These are phyloP conservation scores for Citrus hindsii DNA, from an alignment of 345 rosid species.

Conservation along the genomic window DNA sequence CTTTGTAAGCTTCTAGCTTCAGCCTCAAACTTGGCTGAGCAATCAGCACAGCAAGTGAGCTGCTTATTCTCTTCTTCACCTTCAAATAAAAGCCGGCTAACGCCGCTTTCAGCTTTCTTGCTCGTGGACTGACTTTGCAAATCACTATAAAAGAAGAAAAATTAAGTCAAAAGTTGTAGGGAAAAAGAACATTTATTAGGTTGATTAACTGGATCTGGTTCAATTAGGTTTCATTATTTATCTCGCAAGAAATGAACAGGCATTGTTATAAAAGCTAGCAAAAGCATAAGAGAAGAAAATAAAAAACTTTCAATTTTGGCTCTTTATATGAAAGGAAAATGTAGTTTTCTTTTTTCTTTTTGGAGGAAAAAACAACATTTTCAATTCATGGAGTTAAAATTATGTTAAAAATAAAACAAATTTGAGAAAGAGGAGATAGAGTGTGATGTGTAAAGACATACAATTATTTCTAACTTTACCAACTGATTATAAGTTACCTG, in stretches of 20 bases:
- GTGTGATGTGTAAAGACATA: not conserved
- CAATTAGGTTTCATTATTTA: not conserved
- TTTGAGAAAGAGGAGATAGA: not conserved
- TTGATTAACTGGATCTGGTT: not conserved
- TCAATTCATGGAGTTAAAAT: not conserved
- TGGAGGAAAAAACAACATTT: not conserved
- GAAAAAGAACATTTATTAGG: not conserved
- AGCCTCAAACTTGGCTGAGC: constrained; percentile 40
- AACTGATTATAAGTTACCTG: constrained; percentile 45
- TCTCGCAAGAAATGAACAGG: not conserved
- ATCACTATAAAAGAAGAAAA: constrained; percentile 26
- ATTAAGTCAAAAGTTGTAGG: not conserved
- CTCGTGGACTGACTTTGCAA: constrained; percentile 34
- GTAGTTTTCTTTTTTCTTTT: not conserved
- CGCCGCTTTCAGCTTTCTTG: constrained; percentile 39
- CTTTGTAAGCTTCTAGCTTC: constrained; percentile 39
- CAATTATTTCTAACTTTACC: constrained; percentile 18
- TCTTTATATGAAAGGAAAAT: not conserved
- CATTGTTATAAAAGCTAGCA: not conserved
- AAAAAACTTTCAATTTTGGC: not conserved
- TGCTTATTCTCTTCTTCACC: constrained; percentile 36
- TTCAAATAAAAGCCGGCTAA: constrained; percentile 34
- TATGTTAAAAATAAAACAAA: not conserved
- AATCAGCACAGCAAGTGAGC: constrained; percentile 48
- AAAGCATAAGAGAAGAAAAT: not conserved